Conservation (phyloP, 78 protist species). For the Tieghemostelium lacteum region DNA sequence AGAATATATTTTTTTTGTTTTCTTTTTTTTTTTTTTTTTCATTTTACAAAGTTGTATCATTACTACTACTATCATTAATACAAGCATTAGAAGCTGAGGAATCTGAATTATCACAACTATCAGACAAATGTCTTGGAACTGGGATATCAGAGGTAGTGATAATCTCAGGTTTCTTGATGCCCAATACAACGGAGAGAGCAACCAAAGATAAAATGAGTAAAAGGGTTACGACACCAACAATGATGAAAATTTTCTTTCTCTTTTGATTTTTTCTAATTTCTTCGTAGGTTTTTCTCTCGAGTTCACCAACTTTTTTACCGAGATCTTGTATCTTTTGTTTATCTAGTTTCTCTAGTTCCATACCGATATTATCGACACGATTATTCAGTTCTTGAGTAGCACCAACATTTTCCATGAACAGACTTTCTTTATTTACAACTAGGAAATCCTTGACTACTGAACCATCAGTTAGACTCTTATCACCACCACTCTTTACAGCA, state of each 20-base stretch:
- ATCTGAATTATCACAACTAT: no score
- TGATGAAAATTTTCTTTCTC: slow-evolving; percentile 55
- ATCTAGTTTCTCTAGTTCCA: slow-evolving; percentile 45
- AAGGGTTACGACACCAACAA: slow-evolving; percentile 15
- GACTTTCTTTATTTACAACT: slow-evolving; percentile 77
- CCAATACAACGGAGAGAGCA: slow-evolving; percentile 23
- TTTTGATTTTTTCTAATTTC: slow-evolving; percentile 47
- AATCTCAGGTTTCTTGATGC: no score
- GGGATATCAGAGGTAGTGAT: no score
- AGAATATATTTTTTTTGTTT: no score
- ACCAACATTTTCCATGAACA: slow-evolving; percentile 80
- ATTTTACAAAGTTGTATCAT: no score
- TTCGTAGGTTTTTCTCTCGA: slow-evolving; percentile 24
- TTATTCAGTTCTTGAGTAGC: slow-evolving; percentile 81
- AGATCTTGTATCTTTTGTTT: slow-evolving; percentile 35
- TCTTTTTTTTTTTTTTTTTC: no score
- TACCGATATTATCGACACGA: slow-evolving; percentile 52
- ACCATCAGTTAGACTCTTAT: slow-evolving; percentile 32
- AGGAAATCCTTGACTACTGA: slow-evolving; percentile 42
- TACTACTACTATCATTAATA: no score
- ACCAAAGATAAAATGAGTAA: slow-evolving; percentile 39
- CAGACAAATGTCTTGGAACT: no score
- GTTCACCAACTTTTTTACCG: slow-evolving; percentile 38
- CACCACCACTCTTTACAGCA: slow-evolving; percentile 63
- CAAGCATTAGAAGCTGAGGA: no score